Evolutionary conservation across 352 stramenopile genomes (phyloP).

Genomic region (Pythium guiyangense): DNA sequence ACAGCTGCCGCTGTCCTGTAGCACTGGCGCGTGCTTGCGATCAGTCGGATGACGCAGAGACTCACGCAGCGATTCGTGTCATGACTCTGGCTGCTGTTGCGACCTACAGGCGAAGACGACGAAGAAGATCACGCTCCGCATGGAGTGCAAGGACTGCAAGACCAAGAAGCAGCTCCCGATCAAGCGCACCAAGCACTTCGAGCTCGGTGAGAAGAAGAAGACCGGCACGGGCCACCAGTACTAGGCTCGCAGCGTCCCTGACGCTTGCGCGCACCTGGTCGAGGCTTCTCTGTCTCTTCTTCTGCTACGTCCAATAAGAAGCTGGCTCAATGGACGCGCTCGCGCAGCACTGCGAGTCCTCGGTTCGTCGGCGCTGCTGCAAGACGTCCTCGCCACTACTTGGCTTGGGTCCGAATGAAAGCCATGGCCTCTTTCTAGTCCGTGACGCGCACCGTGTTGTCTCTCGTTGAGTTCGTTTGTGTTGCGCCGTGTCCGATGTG

Average conservation of each 20-base stretch:
- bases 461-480: too few relatives aligned
- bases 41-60: too few relatives aligned
- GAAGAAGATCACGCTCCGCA: constrained; percentile 95
- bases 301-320: constrained; percentile 21
- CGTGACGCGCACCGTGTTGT: too few relatives aligned
- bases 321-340: constrained; percentile 9
- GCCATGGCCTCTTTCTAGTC: constrained; percentile 50
- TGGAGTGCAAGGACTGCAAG: constrained; percentile 99
- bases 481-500: too few relatives aligned
- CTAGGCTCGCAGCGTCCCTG: constrained; percentile 71
- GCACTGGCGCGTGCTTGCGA: too few relatives aligned
- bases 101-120: constrained; percentile 95
- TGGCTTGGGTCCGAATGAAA: background rate
- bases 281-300: constrained; percentile 14
- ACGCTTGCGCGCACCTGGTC: constrained; percentile 1
- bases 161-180: constrained; percentile 98
- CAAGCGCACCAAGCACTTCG: constrained; percentile 99
- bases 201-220: constrained; percentile 99
- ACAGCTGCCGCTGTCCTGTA: too few relatives aligned
- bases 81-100: background rate
- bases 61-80: too few relatives aligned
- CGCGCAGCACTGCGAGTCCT: background rate
- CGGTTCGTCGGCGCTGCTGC: background rate
- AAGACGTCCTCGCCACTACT: constrained; percentile 1
- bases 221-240: constrained; percentile 93